Percentiles rank a stretch among this genome's conserved stretches.
Conservation (phyloP, 805 yeast genomes). For the Candida easanensis region DNA sequence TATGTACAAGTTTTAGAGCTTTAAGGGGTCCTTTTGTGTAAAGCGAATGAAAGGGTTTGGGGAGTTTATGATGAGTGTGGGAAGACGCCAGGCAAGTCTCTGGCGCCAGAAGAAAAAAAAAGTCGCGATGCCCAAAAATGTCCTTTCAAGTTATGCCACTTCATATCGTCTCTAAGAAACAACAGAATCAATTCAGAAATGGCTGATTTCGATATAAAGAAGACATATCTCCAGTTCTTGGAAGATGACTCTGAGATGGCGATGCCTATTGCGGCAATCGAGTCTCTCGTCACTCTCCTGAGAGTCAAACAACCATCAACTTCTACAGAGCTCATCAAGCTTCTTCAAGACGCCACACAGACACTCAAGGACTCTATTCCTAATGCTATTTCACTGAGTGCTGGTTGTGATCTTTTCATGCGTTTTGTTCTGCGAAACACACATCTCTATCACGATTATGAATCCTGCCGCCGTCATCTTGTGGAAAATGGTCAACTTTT, state of each 20-base stretch:
- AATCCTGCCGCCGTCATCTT: constrained; percentile 79
- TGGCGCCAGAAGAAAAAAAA: too few relatives aligned
- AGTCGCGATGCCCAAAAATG: not conserved
- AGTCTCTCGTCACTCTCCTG: constrained; percentile 81
- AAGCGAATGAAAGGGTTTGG: too few relatives aligned
- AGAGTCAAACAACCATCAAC: constrained; percentile 86
- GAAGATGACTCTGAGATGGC: constrained; percentile 95
- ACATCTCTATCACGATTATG: constrained; percentile 90
- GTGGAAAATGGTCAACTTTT: constrained; percentile 93
- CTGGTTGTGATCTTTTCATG: constrained; percentile 96
- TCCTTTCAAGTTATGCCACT: not conserved
- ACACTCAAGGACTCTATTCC: constrained; percentile 75
- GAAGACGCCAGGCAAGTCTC: too few relatives aligned
- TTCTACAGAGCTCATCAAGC: constrained; percentile 84
- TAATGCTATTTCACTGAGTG: constrained; percentile 89
- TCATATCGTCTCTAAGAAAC: not conserved
- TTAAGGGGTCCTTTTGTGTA: not conserved
- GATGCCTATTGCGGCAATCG: constrained; percentile 99
- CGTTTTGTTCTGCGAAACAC: constrained; percentile 88
- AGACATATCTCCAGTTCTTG: constrained; percentile 74
- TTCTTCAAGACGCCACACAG: constrained; percentile 73
- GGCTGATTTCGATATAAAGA: constrained; percentile 71
- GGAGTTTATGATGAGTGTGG: too few relatives aligned
- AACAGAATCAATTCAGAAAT: constrained; percentile 5
- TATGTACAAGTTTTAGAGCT: too few relatives aligned